A percentile compares a stretch with the other conserved stretches of the same genome.
Evolutionary conservation across 768 basidiomycete species (phyloP).

Genomic region (Cubamyces lactineus): DNA sequence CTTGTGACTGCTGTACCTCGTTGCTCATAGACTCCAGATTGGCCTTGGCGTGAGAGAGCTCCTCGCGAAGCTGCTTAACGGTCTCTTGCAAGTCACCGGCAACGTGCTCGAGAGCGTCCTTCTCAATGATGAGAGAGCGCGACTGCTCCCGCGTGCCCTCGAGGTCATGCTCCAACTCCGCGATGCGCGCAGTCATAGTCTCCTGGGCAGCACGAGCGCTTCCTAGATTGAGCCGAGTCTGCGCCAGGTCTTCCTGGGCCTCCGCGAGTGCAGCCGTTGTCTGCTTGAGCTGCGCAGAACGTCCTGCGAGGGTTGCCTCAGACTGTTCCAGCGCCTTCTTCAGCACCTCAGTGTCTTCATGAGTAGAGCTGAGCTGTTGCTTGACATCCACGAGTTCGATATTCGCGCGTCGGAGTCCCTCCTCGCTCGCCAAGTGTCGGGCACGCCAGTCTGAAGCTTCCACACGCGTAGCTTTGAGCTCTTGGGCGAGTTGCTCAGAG

Average conservation of each 20-base stretch:
- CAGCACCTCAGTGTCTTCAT: conserved; percentile 6
- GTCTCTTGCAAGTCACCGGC: conserved; percentile 14
- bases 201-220: not conserved
- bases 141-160: conserved; percentile 4
- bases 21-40: not conserved
- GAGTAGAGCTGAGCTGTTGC: not conserved
- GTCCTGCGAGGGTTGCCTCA: conserved; percentile 13
- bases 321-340: conserved; percentile 25
- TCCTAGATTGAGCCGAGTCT: conserved; percentile 2
- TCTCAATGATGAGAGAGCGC: conserved; percentile 13
- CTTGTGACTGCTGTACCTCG: conserved; percentile 2
- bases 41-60: conserved; percentile 16
- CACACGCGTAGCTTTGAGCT: not conserved
- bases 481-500: not conserved
- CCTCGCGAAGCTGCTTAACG: conserved; percentile 8
- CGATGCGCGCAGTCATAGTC: conserved; percentile 6
- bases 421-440: not conserved
- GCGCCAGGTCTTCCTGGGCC: conserved; percentile 6
- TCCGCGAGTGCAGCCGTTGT: conserved; percentile 2
- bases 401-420: not conserved
- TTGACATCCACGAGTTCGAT: not conserved
- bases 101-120: conserved; percentile 7
- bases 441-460: not conserved
- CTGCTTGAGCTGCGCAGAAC: not conserved
- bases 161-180: conserved; percentile 15